Evolutionary conservation across 2,329 filamentous ascomycete species (phyloP), one percentile per base, ranked within the genome.

Genomic region (Westerdykella aurantiaca): DNA sequence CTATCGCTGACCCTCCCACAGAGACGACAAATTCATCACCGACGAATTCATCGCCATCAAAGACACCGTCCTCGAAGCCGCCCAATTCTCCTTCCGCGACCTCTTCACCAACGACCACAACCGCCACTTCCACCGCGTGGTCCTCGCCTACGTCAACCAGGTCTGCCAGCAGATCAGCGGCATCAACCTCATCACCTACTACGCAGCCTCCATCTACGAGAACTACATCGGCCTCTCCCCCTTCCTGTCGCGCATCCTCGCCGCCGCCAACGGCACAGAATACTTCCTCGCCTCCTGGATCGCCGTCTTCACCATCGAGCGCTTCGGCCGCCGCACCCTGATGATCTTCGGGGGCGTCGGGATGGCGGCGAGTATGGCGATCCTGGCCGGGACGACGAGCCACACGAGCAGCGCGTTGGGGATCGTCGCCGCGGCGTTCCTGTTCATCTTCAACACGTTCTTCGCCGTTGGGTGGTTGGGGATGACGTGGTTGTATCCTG

Each of bases 231-330:
- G 43, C 18, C 39, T 41, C 11, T 14, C 18, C 34, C 14, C 14
- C 31, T 38, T 45, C 17, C 33, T 25, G 72, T 72, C 40, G 38
- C 31, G 41, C 1, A 76, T 86, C 41, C 85, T 85, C 60, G 72
- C 76, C 10, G 82, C 82, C 41, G 81, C 82, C 61, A 69, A 44
- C 44, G 53, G 9, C 62, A 68, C 42, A 66, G 64, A 63, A 50
- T 69, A 76, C 75, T 72, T 77, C 55, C 42, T 76, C 78, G 41
- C 2, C 85, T 82, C 0, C 68, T 84, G n/a, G 50, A 75, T 85
- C 42, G 83, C 80, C 43, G 81, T 84, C 41, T 85, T 84, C 53
- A 85, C 81, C 0, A 68, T 86, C 0, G 82, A 85, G 52, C 73
- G 78, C 0, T 83, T 86, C 44, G 82, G 82, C 9, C 74, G 82